Conservation (phyloP, 495 filamentous ascomycete species). For the Pseudevernia furfuracea region DNA sequence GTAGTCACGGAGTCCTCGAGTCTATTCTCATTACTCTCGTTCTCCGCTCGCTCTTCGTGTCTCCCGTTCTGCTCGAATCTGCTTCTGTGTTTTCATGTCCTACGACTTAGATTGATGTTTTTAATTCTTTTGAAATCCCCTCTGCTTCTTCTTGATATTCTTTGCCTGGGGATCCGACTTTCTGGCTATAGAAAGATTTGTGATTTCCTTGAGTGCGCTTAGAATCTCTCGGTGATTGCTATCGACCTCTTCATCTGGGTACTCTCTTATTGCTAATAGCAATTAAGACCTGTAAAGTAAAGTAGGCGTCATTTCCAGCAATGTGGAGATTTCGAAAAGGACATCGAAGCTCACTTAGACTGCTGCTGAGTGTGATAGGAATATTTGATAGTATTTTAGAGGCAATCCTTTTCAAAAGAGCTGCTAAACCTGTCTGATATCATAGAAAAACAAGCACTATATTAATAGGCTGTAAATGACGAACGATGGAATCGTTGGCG, state of each 20-base stretch:
- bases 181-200: not conserved
- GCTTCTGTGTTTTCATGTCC: not conserved
- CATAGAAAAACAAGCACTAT: no score
- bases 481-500: no score
- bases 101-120: not conserved
- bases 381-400: not conserved
- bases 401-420: constrained; percentile 1
- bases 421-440: no score
- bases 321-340: not conserved
- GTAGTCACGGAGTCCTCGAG: constrained; percentile 1
- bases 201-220: not conserved
- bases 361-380: not conserved
- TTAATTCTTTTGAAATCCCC: not conserved
- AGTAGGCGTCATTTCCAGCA: constrained; percentile 1
- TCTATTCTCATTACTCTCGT: not conserved
- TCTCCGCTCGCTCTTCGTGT: constrained; percentile 4
- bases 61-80: not conserved
- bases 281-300: not conserved
- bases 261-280: not conserved
- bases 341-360: not conserved
- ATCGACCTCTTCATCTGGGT: constrained; percentile 1
- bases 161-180: not conserved
- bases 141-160: constrained; percentile 8
- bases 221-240: constrained; percentile 5
- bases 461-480: no score